Base-by-base conservation (phyloP, 2,329 filamentous ascomycete genomes). In the Pezicula carpinea region DNA sequence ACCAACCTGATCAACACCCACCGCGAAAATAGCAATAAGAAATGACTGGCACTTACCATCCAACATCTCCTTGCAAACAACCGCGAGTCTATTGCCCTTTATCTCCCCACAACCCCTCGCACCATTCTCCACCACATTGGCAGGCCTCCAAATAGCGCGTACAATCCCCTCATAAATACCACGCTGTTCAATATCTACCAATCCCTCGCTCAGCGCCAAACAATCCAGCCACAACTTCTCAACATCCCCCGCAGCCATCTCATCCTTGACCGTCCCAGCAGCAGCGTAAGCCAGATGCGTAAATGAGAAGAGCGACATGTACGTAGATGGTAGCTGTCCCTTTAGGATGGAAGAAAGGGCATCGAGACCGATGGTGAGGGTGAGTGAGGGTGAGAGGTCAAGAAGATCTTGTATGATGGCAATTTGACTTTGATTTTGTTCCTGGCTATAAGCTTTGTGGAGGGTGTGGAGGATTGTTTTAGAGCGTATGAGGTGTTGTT, bases 241-340 rank as follows among this genome's bases (percentile, higher is more conserved):
- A 13, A 48, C 48, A 23, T 52, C 43, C 4, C 56, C 50, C 34
- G 52, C 55, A 3, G 49, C 47, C 26, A 53, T 49, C 15, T 56
- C 49, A 19, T 53, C 41, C 17, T 59, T 50, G 5, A 53, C 45
- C 5, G 53, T 51, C 33, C 59, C 54, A 3, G 52, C 51, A 14
- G 53, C 44, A 8, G 58, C 57, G 38, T 53, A 61, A 17, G 56
- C 57, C 6, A 61, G 45, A 50, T 61, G 57, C 11, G 56, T 57
- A 18, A 59, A 59, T 4, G 57, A 53, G 43, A 59, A 61, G 11
- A 56, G 46, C 36, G 56, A 51, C 10, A 59, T 48, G 17, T 57
- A 52, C 8, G 57, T 50, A 10, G 53, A 56, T 29, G 58, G 57
- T 26, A 53, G 52, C 23, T 56, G 48, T n/a, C 53, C 54, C 43